Base-by-base conservation (phyloP, 2,329 filamentous ascomycete species). In the Pseudogymnoascus sp. region DNA sequence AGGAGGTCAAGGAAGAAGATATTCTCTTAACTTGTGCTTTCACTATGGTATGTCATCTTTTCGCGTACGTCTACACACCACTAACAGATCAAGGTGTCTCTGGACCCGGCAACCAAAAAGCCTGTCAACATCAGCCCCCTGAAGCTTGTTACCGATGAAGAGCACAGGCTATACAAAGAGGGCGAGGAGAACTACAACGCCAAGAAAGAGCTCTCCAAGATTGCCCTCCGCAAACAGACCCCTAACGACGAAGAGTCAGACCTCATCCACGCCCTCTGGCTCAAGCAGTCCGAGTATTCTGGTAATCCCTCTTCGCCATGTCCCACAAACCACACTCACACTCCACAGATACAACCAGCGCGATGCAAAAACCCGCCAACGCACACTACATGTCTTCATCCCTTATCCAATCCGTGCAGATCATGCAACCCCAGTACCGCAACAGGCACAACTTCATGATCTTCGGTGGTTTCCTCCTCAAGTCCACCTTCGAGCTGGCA, bases 361-460 rank as follows among this genome's bases (percentile, higher is more conserved):
- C 80, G 0, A 70, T 79, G 5, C 74, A 78, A 40, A 80, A 83
- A 68, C 85, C 85, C 5, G 69, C 76, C 35, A 86, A 87, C 66
- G 80, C 83, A 2, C 74, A 81, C 37, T 82, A 80, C 69, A 89
- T 89, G 87, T 78, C 82, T 59, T 76, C 78, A 33, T 87, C 86
- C 0, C 75, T 78, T 7, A 79, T 89, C 52, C 81, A 82, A 68
- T 86, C 84, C n/a, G 85, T 87, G 4, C 83, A 82, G 67, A 87
- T 90, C 65, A 89, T 89, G 87, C 86, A 89, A 67, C 87, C 87
- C 0, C 85, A 88, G 72, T 82, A 86, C 71, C 81, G 86, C 58
- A 87, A 87, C 72, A 74, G 85, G 2, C 86, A 88, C 72, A 85
- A 87, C 66, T 87, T 87, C 74, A 88, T 88, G 86, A 88, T 90